Percentiles rank a stretch among this genome's conserved stretches.
These are phyloP conservation scores for Colletotrichum endophyticum DNA, from an alignment of 2,329 filamentous ascomycete species.

Conservation along the genomic window DNA sequence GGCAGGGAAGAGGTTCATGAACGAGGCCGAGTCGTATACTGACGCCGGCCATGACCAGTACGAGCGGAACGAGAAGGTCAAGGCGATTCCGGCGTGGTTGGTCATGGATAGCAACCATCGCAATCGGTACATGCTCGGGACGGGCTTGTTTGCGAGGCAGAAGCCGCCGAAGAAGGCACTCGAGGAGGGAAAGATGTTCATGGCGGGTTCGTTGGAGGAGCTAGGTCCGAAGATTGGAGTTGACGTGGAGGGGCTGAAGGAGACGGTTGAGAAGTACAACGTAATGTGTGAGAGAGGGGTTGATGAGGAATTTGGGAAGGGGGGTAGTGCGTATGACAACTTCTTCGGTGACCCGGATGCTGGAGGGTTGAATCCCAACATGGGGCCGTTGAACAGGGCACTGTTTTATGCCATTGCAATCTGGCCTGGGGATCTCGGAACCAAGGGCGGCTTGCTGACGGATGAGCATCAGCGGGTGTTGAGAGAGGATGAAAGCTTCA, in stretches of 20 bases:
- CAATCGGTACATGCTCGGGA: conserved; percentile 29
- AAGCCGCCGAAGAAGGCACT: conserved; percentile 20
- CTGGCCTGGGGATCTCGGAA: conserved; percentile 41
- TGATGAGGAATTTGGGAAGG: conserved; percentile 37
- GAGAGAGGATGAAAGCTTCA: conserved; percentile 21
- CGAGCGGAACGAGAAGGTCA: conserved; percentile 18
- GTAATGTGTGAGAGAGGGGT: conserved; percentile 28
- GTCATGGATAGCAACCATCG: conserved; percentile 35
- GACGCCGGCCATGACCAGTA: conserved; percentile 28
- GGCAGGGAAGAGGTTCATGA: conserved; percentile 34
- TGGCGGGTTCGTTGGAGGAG: conserved; percentile 26
- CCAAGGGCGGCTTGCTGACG: conserved; percentile 39
- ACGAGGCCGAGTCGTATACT: conserved; percentile 37
- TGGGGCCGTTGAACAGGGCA: conserved; percentile 24
- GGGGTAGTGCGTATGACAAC: conserved; percentile 32
- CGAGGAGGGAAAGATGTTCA: conserved; percentile 26
- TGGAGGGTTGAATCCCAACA: background rate
- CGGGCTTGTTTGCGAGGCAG: background rate
- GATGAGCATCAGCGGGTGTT: conserved; percentile 33
- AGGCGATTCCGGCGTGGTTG: conserved; percentile 33
- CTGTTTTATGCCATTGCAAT: conserved; percentile 35
- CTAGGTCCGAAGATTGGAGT: conserved; percentile 30
- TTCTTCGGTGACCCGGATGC: conserved; percentile 33
- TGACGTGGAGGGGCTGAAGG: conserved; percentile 19
- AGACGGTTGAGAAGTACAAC: conserved; percentile 33